Evolutionary conservation across 805 yeast genomes (phyloP).

Genomic region (Kuraishia capsulata): DNA sequence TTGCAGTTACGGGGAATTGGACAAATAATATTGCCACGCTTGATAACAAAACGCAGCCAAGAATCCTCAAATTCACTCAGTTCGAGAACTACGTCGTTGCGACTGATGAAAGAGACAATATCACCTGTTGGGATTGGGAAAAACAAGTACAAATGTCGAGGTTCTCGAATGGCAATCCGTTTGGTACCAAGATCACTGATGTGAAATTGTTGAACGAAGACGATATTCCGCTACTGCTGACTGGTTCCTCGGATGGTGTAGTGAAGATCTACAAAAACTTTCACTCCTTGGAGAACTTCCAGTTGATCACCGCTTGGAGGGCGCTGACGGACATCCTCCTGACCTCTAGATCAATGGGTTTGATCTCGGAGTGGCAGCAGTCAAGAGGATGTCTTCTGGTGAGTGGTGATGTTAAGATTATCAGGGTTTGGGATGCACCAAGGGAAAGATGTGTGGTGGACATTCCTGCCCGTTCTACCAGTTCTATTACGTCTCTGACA

Average conservation of each 20-base stretch:
- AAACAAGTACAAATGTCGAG: conserved; percentile 45
- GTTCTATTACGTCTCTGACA: conserved; percentile 81
- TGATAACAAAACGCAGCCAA: conserved; percentile 75
- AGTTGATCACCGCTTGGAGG: conserved; percentile 82
- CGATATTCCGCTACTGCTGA: conserved; percentile 72
- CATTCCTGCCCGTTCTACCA: conserved; percentile 84
- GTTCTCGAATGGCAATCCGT: conserved; percentile 78
- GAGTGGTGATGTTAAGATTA: conserved; percentile 90
- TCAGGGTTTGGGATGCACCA: conserved; percentile 95
- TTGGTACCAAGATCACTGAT: conserved; percentile 85
- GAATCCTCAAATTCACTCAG: conserved; percentile 72
- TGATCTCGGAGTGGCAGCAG: conserved; percentile 95
- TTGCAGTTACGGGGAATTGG: conserved; percentile 86
- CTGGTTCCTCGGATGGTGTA: conserved; percentile 94
- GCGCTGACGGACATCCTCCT: conserved; percentile 79
- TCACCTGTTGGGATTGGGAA: conserved; percentile 87
- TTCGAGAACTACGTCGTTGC: conserved; percentile 79
- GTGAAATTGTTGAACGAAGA: conserved; percentile 85
- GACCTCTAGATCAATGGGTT: conserved; percentile 74
- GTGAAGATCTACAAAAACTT: conserved; percentile 77
- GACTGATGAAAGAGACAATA: conserved; percentile 75
- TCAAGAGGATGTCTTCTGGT: conserved; percentile 84
- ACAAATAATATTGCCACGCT: conserved; percentile 46
- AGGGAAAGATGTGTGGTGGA: conserved; percentile 80
- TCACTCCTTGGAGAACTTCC: conserved; percentile 43